Evolutionary conservation across 768 basidiomycete genomes (phyloP).

Genomic region (Brasilioporus rufonigricans): DNA sequence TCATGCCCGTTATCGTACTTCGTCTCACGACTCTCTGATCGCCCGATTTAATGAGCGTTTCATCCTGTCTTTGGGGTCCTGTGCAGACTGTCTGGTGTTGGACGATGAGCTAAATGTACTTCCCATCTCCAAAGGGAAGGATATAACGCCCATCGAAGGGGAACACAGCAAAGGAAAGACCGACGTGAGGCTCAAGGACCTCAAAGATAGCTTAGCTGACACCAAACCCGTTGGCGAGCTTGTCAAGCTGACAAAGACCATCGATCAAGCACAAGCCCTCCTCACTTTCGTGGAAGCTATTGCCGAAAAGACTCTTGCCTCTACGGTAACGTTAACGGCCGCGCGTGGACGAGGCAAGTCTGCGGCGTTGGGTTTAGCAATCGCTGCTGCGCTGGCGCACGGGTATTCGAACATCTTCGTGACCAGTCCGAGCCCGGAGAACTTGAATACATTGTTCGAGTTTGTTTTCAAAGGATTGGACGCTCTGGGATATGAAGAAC

Average conservation of each 20-base stretch:
- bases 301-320: constrained; percentile 88
- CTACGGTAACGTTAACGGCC: constrained; percentile 93
- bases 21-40: constrained; percentile 82
- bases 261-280: constrained; percentile 93
- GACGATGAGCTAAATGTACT: constrained; percentile 98
- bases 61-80: constrained; percentile 93
- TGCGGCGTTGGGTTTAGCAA: constrained; percentile 91
- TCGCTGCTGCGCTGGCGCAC: constrained; percentile 88
- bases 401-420: constrained; percentile 98
- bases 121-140: constrained; percentile 92
- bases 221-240: constrained; percentile 88
- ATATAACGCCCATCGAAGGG: constrained; percentile 69
- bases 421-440: constrained; percentile 96
- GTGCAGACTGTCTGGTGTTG: constrained; percentile 87
- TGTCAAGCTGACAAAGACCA: constrained; percentile 84
- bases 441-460: constrained; percentile 96
- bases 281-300: constrained; percentile 95
- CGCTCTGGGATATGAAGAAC: constrained; percentile 92
- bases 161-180: constrained; percentile 47
- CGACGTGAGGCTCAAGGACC: constrained; percentile 68
- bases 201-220: constrained; percentile 76
- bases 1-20: constrained; percentile 90
- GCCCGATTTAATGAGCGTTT: constrained; percentile 99
- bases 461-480: constrained; percentile 98
- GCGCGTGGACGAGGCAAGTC: constrained; percentile 95